Base-by-base conservation (phyloP, 2,329 filamentous ascomycete genomes). In the Fusarium sp. region DNA sequence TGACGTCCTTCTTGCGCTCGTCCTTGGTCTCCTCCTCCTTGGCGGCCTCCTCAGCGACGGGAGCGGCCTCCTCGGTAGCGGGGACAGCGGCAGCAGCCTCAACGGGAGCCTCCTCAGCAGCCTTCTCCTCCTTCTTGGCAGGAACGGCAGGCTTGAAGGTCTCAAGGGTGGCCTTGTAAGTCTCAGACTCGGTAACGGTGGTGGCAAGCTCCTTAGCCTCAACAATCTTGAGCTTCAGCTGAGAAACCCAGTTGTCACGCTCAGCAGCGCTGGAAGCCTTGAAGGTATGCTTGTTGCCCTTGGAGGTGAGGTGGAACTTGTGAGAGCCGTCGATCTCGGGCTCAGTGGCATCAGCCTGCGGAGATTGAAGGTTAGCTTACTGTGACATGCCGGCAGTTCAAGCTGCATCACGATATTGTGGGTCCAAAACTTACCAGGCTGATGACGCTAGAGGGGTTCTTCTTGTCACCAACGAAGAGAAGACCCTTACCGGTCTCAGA, bases 401-500 rank as follows among this genome's bases (percentile, higher is more conserved):
- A 14, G 31, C 36, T 62, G 62, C 39, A 23, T 35, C 45, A 21
- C 17, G 48, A 49, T 45, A 27, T 31, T 35, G 67, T 73, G 66
- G 71, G 58, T 60, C 70, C 50, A n/a, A 13, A 36, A 63, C 91
- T 76, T 87, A 97, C 93, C 79, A 97, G 83, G 81, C 93, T 92
- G 80, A 98, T 90, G 74, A 96, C 90, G 76, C 93, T 91, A 72
- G 89, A 85, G 63, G 95, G 94, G 62, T 87, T 86, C 70, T 88
- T 84, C 88, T 96, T 97, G 82, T 97, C 91, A 76, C 91, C 90
- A 81, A 93, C 92, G 87, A 96, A 97, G 40, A 98, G 85, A 20
- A 98, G 91, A 77, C 96, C 96, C 86, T 97, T 97, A 80, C 95
- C 95, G 61, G 95, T 97, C 85, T 97, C 89, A 72, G 89, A 90